Percentiles rank a stretch among this genome's conserved stretches.
Evolutionary conservation across 2,329 filamentous ascomycete genomes (phyloP).

Genomic region (Clarireedia sp.): DNA sequence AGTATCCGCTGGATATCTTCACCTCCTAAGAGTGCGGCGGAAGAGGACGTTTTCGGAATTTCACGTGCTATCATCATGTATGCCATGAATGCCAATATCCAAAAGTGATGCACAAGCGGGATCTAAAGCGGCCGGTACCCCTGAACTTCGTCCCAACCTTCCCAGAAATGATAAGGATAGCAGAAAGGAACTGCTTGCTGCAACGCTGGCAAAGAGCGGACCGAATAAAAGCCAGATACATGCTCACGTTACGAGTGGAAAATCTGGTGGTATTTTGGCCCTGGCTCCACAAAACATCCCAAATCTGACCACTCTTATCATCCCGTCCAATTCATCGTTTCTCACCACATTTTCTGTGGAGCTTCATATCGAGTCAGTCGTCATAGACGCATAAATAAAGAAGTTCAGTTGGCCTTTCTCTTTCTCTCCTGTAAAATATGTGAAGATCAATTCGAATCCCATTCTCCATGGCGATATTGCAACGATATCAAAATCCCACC

Average conservation of each 20-base stretch:
- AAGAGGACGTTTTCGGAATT: not conserved
- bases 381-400: slow-evolving; percentile 7
- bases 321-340: slow-evolving; percentile 2
- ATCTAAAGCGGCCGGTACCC: too few relatives aligned
- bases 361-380: slow-evolving; percentile 6
- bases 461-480: not conserved
- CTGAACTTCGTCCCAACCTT: not conserved
- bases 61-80: not conserved
- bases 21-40: not conserved
- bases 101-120: too few relatives aligned
- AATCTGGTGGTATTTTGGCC: too few relatives aligned
- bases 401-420: not conserved
- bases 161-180: not conserved
- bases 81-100: not conserved
- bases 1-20: not conserved
- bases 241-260: too few relatives aligned
- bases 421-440: not conserved
- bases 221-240: not conserved
- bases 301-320: slow-evolving; percentile 3
- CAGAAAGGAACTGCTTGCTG: not conserved
- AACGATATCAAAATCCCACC: not conserved
- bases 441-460: not conserved
- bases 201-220: not conserved
- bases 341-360: slow-evolving; percentile 7
- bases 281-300: not conserved